Evolutionary conservation across 169 alveolate genomes (phyloP), one percentile per base, ranked within the genome.

Genomic region (Cyclospora cayetanensis): DNA sequence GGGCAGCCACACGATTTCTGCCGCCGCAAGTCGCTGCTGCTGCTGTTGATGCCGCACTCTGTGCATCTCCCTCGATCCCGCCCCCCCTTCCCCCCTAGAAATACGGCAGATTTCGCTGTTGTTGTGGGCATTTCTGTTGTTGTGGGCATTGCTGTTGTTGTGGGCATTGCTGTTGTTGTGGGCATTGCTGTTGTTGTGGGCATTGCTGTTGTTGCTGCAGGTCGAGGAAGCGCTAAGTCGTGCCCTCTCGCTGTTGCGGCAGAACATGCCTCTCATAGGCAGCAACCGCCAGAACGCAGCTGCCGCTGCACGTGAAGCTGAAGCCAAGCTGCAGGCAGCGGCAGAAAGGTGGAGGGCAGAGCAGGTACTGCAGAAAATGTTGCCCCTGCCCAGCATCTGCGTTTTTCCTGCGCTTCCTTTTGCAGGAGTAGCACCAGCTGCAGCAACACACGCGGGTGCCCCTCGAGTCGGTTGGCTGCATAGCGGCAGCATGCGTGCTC

Each of bases 281-380:
- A 5, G 39, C 39, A 68, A 9, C 46, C 80, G 52, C 9, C 52
- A 29, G 20, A 50, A 42, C 20, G 80, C 80, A 29, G 80, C 80
- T 34, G 80, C 80, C 20, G 80, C 80, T 29, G 39, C 80, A 68
- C 31, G 39, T 12, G 31, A 34, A 25, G 80, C 80, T 4, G 80
- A 68, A 39, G 80, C 80, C 11, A 68, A 68, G 80, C 80, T 68
- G 46, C 80, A 50, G 0, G 80, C 52, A 11, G 80, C 80, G 18
- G 80, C 80, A 68, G 80, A 68, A 20, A 25, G 80, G 39, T 68
- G 80, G 80, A 68, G 43, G 35, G 80, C 80, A 20, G 80, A 68
- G 35, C 80, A 68, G 80, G 80, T 68, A 18, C 83, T 70, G 83
- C 83, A 18, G 83, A 15, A 15, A 55, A 11, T 70, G 83, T 55